Conservation (phyloP, 1,284 basidiomycete species). For the Sanghuangporus weigelae region DNA sequence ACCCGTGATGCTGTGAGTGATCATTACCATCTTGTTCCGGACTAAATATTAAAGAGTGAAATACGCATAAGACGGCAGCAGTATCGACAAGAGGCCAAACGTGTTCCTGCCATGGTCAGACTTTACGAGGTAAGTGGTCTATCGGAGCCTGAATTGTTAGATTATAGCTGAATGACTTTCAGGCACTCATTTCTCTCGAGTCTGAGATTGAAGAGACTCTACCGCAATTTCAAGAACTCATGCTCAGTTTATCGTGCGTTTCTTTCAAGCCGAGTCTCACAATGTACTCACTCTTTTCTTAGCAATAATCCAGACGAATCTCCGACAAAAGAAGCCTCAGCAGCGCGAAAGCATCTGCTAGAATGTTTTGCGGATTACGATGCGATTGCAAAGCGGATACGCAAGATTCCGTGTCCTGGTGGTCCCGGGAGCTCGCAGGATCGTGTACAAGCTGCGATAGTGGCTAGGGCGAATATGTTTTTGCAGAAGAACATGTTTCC, state of each 20-base stretch:
- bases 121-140: constrained; percentile 58
- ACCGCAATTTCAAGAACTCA: constrained; percentile 68
- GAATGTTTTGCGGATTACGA: constrained; percentile 88
- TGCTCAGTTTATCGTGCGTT: constrained; percentile 48
- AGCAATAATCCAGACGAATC: constrained; percentile 48
- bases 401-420: constrained; percentile 56
- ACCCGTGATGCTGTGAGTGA: constrained; percentile 66
- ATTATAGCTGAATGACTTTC: not conserved
- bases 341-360: constrained; percentile 73
- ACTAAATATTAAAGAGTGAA: constrained; percentile 4
- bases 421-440: constrained; percentile 72
- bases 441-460: constrained; percentile 78
- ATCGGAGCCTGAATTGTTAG: not conserved
- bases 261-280: not conserved
- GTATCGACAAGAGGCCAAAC: constrained; percentile 64
- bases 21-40: not conserved
- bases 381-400: constrained; percentile 79
- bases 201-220: constrained; percentile 66
- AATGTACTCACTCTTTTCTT: not conserved
- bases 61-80: constrained; percentile 60
- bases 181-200: constrained; percentile 76
- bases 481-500: constrained; percentile 88
- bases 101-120: constrained; percentile 58
- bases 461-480: constrained; percentile 74
- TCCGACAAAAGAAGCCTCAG: constrained; percentile 63